phyloP scores from a whole-genome alignment of 1,139 yeast genomes.

The Kluyveromyces sp. region DNA sequence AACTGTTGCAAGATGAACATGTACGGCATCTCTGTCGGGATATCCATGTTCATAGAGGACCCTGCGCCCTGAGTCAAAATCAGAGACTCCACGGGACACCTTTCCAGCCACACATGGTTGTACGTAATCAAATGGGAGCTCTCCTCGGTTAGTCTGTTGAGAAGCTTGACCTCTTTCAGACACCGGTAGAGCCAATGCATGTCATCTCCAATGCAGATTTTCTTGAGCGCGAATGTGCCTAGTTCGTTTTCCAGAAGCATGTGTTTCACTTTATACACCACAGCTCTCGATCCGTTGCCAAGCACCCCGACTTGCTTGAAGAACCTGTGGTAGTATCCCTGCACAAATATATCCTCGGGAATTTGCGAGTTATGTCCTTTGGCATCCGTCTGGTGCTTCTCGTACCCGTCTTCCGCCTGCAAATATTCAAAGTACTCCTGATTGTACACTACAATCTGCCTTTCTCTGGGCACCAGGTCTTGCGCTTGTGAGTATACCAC shows the following conservation, averaged over 20 bases:
- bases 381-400: not conserved
- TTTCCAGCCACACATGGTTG: slow-evolving; percentile 88
- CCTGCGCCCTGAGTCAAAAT: slow-evolving; percentile 23
- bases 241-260: slow-evolving; percentile 55
- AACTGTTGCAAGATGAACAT: slow-evolving; percentile 80
- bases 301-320: slow-evolving; percentile 47
- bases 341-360: slow-evolving; percentile 45
- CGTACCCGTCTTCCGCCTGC: slow-evolving; percentile 1
- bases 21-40: slow-evolving; percentile 49
- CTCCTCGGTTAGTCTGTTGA: slow-evolving; percentile 39
- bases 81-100: slow-evolving; percentile 36
- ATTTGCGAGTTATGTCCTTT: slow-evolving; percentile 13
- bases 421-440: slow-evolving; percentile 7
- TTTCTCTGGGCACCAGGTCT: slow-evolving; percentile 1
- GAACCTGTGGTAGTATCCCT: slow-evolving; percentile 67
- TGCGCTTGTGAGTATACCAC: slow-evolving; percentile 4
- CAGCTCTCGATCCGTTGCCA: slow-evolving; percentile 81
- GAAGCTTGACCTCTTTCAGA: slow-evolving; percentile 66
- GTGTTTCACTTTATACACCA: slow-evolving; percentile 79
- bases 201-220: slow-evolving; percentile 77
- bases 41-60: slow-evolving; percentile 10
- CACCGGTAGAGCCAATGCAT: slow-evolving; percentile 61
- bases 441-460: slow-evolving; percentile 6
- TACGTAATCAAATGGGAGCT: slow-evolving; percentile 69
- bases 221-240: slow-evolving; percentile 77